Evolutionary conservation across 129 eudicot genomes (phyloP).

Genomic region (Flaveria bidentis): DNA sequence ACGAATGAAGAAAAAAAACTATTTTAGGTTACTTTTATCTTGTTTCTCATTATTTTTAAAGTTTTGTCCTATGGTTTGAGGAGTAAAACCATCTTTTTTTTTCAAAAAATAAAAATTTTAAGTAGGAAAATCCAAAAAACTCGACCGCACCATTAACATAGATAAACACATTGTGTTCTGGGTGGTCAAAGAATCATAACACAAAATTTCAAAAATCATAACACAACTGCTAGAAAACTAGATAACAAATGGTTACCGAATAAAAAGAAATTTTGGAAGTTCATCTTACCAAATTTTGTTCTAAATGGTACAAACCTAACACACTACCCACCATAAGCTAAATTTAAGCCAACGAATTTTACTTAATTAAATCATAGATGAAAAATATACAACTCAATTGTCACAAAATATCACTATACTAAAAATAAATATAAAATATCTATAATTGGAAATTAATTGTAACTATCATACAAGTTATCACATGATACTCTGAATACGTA

Average conservation of each 20-base stretch:
- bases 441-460: neutral
- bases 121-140: no score
- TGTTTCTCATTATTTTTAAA: no score
- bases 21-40: no score
- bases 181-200: no score
- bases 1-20: no score
- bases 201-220: no score
- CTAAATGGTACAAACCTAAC: conserved; percentile 12
- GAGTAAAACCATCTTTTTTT: no score
- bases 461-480: neutral
- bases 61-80: no score
- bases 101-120: no score
- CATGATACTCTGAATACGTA: neutral
- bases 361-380: neutral
- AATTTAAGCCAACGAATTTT: neutral
- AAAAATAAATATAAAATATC: neutral
- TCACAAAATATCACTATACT: neutral
- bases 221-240: no score
- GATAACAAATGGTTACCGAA: neutral
- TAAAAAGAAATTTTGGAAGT: neutral
- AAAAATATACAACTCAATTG: neutral
- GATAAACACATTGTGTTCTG: no score
- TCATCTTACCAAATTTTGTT: neutral
- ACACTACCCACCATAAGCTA: neutral
- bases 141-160: no score